phyloP scores from a whole-genome alignment of 345 rosid species.

The Gossypium sturtianum region DNA sequence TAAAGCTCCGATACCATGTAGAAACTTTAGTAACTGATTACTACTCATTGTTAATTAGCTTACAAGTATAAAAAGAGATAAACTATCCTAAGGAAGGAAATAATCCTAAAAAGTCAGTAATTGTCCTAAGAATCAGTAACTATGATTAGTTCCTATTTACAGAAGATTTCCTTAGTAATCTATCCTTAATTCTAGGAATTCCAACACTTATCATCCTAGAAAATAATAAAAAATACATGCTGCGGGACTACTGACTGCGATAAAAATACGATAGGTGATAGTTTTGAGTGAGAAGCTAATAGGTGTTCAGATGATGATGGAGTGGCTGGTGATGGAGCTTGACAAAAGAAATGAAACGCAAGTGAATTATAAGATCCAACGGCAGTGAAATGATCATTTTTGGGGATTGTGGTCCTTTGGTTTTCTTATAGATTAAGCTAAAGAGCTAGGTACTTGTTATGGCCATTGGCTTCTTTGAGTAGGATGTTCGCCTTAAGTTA shows the following conservation, averaged over 20 bases:
- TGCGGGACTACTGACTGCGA: not conserved
- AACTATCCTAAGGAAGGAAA: no score
- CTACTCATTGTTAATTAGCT: no score
- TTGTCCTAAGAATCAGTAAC: no score
- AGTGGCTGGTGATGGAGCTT: not conserved
- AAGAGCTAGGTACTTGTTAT: not conserved
- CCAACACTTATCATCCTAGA: not conserved
- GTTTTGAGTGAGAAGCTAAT: not conserved
- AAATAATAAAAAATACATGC: not conserved
- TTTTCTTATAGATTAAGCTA: not conserved
- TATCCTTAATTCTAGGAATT: no score
- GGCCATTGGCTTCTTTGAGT: not conserved
- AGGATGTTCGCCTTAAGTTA: not conserved
- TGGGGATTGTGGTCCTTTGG: not conserved
- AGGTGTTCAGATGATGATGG: not conserved
- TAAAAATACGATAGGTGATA: not conserved
- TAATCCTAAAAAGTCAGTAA: no score
- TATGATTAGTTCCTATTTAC: no score
- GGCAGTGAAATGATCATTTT: not conserved
- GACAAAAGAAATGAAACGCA: not conserved
- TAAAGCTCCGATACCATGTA: no score
- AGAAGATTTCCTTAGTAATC: no score
- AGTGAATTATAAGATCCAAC: not conserved
- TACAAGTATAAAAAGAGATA: no score
- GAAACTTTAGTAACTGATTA: no score